These are phyloP conservation scores for Neonectria neomacrospora DNA, from an alignment of 2,329 filamentous ascomycete genomes.

Conservation along the genomic window DNA sequence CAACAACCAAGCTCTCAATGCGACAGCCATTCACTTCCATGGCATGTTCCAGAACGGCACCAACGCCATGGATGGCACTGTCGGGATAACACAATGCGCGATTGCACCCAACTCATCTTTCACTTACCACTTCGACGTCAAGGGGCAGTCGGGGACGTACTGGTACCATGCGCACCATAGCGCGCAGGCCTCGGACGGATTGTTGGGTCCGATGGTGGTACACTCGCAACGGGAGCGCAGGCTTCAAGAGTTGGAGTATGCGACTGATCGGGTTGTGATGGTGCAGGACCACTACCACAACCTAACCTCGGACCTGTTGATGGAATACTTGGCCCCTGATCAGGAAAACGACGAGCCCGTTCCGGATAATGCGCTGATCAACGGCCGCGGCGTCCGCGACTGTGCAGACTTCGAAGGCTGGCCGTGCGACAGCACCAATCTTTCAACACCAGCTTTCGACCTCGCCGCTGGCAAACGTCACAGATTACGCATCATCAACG, in stretches of 20 bases:
- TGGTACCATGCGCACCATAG: conserved; percentile 75
- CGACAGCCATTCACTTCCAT: conserved; percentile 79
- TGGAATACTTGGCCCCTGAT: conserved; percentile 65
- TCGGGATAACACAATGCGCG: conserved; percentile 73
- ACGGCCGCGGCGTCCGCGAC: conserved; percentile 57
- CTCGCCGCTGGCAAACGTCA: conserved; percentile 68
- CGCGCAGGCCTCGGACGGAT: conserved; percentile 74
- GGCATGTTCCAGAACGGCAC: conserved; percentile 82
- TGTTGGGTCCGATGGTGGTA: conserved; percentile 75
- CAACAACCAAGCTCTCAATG: conserved; percentile 73
- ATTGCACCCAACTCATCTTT: conserved; percentile 72
- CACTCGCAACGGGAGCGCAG: conserved; percentile 61
- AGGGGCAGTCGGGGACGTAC: conserved; percentile 60
- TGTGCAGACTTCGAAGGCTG: conserved; percentile 52
- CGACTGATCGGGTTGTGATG: conserved; percentile 69
- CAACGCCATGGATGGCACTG: conserved; percentile 78
- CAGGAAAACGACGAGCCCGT: conserved; percentile 72
- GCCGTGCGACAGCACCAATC: conserved; percentile 57
- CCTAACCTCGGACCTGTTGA: conserved; percentile 59
- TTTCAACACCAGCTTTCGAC: conserved; percentile 54
- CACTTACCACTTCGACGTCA: conserved; percentile 75
- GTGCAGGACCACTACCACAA: conserved; percentile 81
- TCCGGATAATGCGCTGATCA: conserved; percentile 72
- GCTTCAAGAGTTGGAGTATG: conserved; percentile 45
- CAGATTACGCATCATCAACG: conserved; percentile 74